Evolutionary conservation across 495 filamentous ascomycete genomes (phyloP).

Genomic region (Aspergillus leporis): DNA sequence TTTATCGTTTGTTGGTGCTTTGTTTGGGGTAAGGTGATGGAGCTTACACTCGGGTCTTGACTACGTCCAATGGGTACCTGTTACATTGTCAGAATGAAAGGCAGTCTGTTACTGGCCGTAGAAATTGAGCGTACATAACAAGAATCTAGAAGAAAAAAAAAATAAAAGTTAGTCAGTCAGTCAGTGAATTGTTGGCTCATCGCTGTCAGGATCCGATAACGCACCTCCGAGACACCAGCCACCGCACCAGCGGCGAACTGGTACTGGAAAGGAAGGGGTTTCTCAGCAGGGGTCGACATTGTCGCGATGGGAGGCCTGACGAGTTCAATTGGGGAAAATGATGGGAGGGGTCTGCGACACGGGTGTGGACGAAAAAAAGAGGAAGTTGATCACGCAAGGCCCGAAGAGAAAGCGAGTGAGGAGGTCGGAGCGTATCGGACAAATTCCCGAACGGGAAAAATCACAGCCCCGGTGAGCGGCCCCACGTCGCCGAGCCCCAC

Average conservation of each 20-base stretch:
- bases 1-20: background rate
- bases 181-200: slow-evolving; percentile 28
- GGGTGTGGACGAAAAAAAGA: slow-evolving; percentile 7
- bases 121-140: slow-evolving; percentile 64
- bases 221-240: slow-evolving; percentile 88
- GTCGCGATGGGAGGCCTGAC: slow-evolving; percentile 27
- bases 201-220: slow-evolving; percentile 25
- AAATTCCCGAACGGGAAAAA: slow-evolving; percentile 10
- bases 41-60: slow-evolving; percentile 94
- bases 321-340: slow-evolving; percentile 11
- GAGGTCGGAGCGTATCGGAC: slow-evolving; percentile 12
- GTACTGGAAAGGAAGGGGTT: slow-evolving; percentile 81
- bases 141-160: slow-evolving; percentile 61
- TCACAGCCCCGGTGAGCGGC: slow-evolving; percentile 1
- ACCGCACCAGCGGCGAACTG: slow-evolving; percentile 88
- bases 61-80: slow-evolving; percentile 95
- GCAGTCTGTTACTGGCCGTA: background rate
- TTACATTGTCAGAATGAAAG: slow-evolving; percentile 4
- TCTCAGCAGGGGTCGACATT: slow-evolving; percentile 55
- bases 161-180: slow-evolving; percentile 33
- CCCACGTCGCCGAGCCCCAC: slow-evolving; percentile 11
- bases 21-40: background rate
- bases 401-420: slow-evolving; percentile 9
- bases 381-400: slow-evolving; percentile 11
- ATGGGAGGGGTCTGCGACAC: background rate